Base-by-base conservation (phyloP, 116 monocot species). In the Cymodocea nodosa region DNA sequence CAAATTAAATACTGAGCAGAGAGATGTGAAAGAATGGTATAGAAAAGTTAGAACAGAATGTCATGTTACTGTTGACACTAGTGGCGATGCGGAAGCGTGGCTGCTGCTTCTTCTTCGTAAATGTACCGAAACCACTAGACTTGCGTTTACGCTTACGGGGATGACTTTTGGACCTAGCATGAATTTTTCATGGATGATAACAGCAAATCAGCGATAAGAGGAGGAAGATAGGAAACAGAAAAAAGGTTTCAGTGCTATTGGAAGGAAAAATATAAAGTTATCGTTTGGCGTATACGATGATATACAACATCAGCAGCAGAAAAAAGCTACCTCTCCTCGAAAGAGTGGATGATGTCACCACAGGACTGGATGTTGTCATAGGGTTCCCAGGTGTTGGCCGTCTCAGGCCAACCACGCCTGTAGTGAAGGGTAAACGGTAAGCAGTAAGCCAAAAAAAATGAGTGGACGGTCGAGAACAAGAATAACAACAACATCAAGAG, bases 391-490 rank as follows among this genome's bases (percentile, higher is more conserved):
- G 94, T 94, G 80, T 94, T 94, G 35, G 84, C 82, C 17, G 80
- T 81, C 64, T 94, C 94, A 22, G 94, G 87, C 86, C 89, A 94
- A 15, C 89, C 94, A 16, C 89, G 86, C 94, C 93, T 93, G 76
- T 15, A 36, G 61, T 39, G 6, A 68, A 50, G n/a, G n/a, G n/a
- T n/a, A n/a, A n/a, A n/a, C n/a, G n/a, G n/a, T 9, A 17, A 37
- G n/a, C 10, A 62, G n/a, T 16, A 37, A 16, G 56, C 2, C 10
- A 23, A 56, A 56, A 5, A 17, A 9, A 37, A 30, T 19, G 37
- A 56, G 23, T 5, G 23, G 35, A 7, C 9, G 24, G 23, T 14
- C 6, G 19, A 19, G 59, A 54, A 4, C 53, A 4, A n/a, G 6
- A 19, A 54, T n/a, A 54, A 23, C 6, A 68, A 55, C 1, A 52